A percentile compares a stretch with the other conserved stretches of the same genome.
These are phyloP conservation scores for Thermoascus crustaceus DNA, from an alignment of 2,329 filamentous ascomycete genomes.

Conservation along the genomic window DNA sequence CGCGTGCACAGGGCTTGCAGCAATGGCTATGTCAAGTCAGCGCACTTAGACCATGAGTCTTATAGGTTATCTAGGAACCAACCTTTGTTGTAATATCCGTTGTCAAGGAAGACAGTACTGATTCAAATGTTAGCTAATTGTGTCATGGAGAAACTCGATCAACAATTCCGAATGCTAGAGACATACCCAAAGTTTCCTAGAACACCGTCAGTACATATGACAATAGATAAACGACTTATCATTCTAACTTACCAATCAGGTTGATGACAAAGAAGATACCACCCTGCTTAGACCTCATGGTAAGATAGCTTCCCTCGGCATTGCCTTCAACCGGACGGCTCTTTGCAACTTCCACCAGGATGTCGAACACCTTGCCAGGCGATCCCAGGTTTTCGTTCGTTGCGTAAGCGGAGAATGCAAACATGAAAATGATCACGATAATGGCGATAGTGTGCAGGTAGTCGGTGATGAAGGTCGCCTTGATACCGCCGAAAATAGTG, in stretches of 20 bases:
- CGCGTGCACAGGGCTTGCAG: slow-evolving; percentile 74
- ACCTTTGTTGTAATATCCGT: slow-evolving; percentile 83
- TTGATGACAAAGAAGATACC: slow-evolving; percentile 90
- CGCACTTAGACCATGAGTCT: too few relatives aligned
- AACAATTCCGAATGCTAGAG: too few relatives aligned
- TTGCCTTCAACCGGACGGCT: slow-evolving; percentile 73
- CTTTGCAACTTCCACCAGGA: slow-evolving; percentile 59
- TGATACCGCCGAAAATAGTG: slow-evolving; percentile 67
- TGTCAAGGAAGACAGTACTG: slow-evolving; percentile 77
- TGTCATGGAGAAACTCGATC: too few relatives aligned
- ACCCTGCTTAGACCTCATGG: slow-evolving; percentile 73
- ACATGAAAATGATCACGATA: slow-evolving; percentile 76
- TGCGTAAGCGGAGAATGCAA: slow-evolving; percentile 73
- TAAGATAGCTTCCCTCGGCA: slow-evolving; percentile 71
- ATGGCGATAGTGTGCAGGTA: slow-evolving; percentile 71
- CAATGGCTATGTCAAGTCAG: too few relatives aligned
- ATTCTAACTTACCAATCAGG: slow-evolving; percentile 73
- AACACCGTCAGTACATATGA: slow-evolving; percentile 3
- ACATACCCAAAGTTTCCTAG: too few relatives aligned
- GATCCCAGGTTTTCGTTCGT: slow-evolving; percentile 65
- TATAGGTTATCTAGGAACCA: slow-evolving; percentile 8
- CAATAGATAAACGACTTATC: not conserved
- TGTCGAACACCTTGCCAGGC: slow-evolving; percentile 68
- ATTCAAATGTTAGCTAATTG: too few relatives aligned
- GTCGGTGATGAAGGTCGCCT: slow-evolving; percentile 79